phyloP scores from a whole-genome alignment of 1,284 basidiomycete species.

The Termitomyces sp. region DNA sequence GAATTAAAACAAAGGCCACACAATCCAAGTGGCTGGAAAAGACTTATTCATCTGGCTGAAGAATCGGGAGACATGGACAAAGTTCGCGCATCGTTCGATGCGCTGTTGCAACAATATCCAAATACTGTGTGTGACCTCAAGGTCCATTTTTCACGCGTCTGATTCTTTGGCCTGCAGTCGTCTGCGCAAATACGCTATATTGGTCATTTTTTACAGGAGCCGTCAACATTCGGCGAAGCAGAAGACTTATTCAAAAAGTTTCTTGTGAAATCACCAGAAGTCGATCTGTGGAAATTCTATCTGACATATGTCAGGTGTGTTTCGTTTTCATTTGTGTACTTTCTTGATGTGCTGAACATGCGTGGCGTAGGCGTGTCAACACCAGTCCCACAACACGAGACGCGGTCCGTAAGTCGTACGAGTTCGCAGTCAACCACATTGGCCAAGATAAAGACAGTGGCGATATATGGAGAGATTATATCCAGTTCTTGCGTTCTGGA shows the following conservation, averaged over 20 bases:
- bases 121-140: slow-evolving; percentile 57
- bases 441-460: slow-evolving; percentile 80
- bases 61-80: slow-evolving; percentile 62
- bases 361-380: slow-evolving; percentile 43
- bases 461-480: slow-evolving; percentile 75
- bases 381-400: slow-evolving; percentile 57
- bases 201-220: slow-evolving; percentile 66
- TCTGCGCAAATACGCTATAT: slow-evolving; percentile 79
- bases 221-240: slow-evolving; percentile 62
- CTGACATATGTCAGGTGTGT: slow-evolving; percentile 75
- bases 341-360: slow-evolving; percentile 1
- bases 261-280: slow-evolving; percentile 75
- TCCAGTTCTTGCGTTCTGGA: slow-evolving; percentile 79
- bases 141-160: slow-evolving; percentile 10
- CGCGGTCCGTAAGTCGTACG: slow-evolving; percentile 84
- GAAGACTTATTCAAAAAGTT: slow-evolving; percentile 80
- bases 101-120: slow-evolving; percentile 70
- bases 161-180: slow-evolving; percentile 41
- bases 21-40: slow-evolving; percentile 66
- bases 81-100: slow-evolving; percentile 69
- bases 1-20: slow-evolving; percentile 38
- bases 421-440: slow-evolving; percentile 87
- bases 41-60: slow-evolving; percentile 63
- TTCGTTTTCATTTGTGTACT: neutral
- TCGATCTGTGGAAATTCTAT: slow-evolving; percentile 86